Evolutionary conservation across 768 basidiomycete genomes (phyloP).

Genomic region (Plicaturopsis crispa): DNA sequence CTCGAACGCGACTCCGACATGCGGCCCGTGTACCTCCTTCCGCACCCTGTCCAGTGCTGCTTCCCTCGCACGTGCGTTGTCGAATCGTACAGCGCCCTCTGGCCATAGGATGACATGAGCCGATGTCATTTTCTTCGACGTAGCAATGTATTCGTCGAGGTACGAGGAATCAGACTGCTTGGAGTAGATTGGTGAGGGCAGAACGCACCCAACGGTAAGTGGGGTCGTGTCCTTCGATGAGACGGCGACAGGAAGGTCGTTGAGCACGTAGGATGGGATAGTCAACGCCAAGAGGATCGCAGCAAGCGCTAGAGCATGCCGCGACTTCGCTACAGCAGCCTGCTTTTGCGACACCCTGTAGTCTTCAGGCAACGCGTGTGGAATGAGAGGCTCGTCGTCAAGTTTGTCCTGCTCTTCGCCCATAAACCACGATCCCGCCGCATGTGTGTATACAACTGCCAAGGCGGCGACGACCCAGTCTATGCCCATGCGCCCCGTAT

Average conservation of each 20-base stretch:
- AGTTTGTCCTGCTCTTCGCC: too few species aligned
- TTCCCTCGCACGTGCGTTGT: slow-evolving; percentile 37
- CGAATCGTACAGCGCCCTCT: slow-evolving; percentile 68
- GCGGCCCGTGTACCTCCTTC: slow-evolving; percentile 24
- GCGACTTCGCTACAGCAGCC: not conserved
- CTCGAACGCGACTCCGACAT: slow-evolving; percentile 68
- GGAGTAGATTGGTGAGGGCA: slow-evolving; percentile 42
- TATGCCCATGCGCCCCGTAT: slow-evolving; percentile 49
- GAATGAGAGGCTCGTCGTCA: too few species aligned
- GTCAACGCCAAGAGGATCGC: slow-evolving; percentile 35
- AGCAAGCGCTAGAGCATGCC: slow-evolving; percentile 16
- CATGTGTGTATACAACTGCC: slow-evolving; percentile 58
- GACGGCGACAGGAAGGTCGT: slow-evolving; percentile 30
- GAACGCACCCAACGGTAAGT: slow-evolving; percentile 56
- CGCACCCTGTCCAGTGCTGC: slow-evolving; percentile 40
- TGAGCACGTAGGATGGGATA: slow-evolving; percentile 47
- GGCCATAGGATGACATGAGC: slow-evolving; percentile 73
- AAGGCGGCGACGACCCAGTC: slow-evolving; percentile 77
- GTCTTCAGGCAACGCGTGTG: too few species aligned
- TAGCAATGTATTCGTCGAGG: slow-evolving; percentile 58
- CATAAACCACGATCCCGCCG: slow-evolving; percentile 51
- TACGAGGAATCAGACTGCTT: slow-evolving; percentile 31
- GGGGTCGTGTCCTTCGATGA: slow-evolving; percentile 39
- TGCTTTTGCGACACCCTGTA: too few species aligned
- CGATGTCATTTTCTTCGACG: slow-evolving; percentile 36